Percentiles rank a stretch among this genome's conserved stretches.
phyloP scores from a whole-genome alignment of 805 yeast species.

The Candida maltosa region DNA sequence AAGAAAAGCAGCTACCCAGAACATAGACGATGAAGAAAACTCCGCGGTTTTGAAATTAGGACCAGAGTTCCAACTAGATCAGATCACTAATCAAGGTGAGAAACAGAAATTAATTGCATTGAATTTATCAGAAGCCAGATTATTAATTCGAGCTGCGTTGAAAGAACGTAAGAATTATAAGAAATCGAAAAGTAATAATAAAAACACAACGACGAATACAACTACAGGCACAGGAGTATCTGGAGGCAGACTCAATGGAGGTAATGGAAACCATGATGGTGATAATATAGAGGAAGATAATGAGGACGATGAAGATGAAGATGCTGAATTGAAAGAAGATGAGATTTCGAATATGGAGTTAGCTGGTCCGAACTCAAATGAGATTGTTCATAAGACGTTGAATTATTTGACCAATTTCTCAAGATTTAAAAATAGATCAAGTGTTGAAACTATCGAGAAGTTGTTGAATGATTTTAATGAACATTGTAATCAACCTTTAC shows the following conservation, averaged over 20 bases:
- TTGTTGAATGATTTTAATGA: conserved; percentile 66
- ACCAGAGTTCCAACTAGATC: conserved; percentile 84
- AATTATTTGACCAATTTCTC: conserved; percentile 84
- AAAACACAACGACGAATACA: conserved; percentile 19
- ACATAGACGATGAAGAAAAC: conserved; percentile 85
- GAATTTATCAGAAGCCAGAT: conserved; percentile 85
- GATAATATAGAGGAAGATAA: conserved; percentile 15
- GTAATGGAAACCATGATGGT: background rate
- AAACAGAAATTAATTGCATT: conserved; percentile 76
- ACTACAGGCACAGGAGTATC: background rate
- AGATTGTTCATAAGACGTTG: conserved; percentile 87
- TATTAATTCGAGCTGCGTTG: conserved; percentile 85
- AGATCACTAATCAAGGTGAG: conserved; percentile 77
- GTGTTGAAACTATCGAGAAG: conserved; percentile 91
- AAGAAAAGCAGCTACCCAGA: conserved; percentile 54
- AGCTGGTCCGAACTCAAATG: conserved; percentile 74
- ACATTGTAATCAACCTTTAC: conserved; percentile 48
- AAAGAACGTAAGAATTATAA: conserved; percentile 51
- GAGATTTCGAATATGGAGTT: conserved; percentile 44
- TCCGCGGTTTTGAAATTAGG: conserved; percentile 86
- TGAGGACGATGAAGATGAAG: conserved; percentile 26
- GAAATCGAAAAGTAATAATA: background rate
- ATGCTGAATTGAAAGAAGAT: conserved; percentile 40
- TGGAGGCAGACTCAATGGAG: conserved; percentile 4
- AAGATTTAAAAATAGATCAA: conserved; percentile 86